Percentiles rank a stretch among this genome's conserved stretches.
phyloP scores from a whole-genome alignment of 108 stramenopile genomes.

The Skeletonema marinoi region DNA sequence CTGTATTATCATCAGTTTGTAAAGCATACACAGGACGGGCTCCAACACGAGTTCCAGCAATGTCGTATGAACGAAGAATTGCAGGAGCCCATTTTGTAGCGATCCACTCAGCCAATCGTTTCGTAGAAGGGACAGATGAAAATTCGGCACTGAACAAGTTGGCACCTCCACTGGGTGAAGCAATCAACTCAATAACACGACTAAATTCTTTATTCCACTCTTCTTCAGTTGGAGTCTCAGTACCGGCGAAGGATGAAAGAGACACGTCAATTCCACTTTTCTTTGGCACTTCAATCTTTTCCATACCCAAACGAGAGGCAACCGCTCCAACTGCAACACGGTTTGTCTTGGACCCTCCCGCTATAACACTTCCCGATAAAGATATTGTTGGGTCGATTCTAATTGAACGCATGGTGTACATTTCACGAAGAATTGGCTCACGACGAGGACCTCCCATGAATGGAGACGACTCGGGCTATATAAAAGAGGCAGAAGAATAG shows the following conservation, averaged over 20 bases:
- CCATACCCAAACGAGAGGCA: constrained; percentile 53
- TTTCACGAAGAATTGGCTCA: constrained; percentile 73
- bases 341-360: constrained; percentile 53
- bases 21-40: constrained; percentile 72
- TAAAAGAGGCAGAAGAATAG: not conserved
- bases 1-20: constrained; percentile 35
- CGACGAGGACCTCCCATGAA: constrained; percentile 72
- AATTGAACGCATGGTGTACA: constrained; percentile 74
- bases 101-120: constrained; percentile 78
- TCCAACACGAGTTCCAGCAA: constrained; percentile 80
- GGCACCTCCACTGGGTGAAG: constrained; percentile 33
- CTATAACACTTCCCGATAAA: constrained; percentile 57
- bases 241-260: constrained; percentile 67
- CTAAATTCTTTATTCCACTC: constrained; percentile 71
- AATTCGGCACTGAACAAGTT: constrained; percentile 63
- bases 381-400: constrained; percentile 71
- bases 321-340: constrained; percentile 70
- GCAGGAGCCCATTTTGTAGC: constrained; percentile 88
- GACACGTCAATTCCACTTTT: constrained; percentile 42
- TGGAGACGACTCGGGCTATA: constrained; percentile 68
- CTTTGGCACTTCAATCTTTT: constrained; percentile 21
- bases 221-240: constrained; percentile 47
- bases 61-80: constrained; percentile 78
- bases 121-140: constrained; percentile 58
- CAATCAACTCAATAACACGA: constrained; percentile 38